A percentile compares a stretch with the other conserved stretches of the same genome.
These are phyloP conservation scores for Zygnema cylindricum DNA, from an alignment of 139 green algal species.

Conservation along the genomic window DNA sequence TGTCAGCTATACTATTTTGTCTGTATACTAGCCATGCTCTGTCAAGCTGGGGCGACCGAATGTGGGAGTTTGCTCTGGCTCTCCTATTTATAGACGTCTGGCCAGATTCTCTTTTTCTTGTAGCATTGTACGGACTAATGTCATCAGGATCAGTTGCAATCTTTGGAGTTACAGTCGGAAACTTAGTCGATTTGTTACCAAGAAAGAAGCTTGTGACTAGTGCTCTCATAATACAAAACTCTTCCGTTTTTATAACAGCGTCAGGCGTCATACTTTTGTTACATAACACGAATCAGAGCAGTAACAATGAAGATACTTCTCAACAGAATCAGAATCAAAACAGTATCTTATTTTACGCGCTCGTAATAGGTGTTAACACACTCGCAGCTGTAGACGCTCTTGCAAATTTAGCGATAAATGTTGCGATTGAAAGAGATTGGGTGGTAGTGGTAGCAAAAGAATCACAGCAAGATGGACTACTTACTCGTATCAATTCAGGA, in stretches of 20 bases:
- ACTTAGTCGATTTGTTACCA: constrained; percentile 18
- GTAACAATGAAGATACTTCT: not conserved
- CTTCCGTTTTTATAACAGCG: not conserved
- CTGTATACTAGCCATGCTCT: not conserved
- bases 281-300: not conserved
- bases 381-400: not conserved
- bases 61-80: constrained; percentile 53
- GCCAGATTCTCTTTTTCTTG: constrained; percentile 28
- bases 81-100: constrained; percentile 16
- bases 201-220: not conserved
- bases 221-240: not conserved
- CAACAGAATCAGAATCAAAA: no score
- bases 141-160: constrained; percentile 33
- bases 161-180: constrained; percentile 25
- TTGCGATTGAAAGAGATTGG: constrained; percentile 8
- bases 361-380: not conserved
- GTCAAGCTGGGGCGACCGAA: constrained; percentile 25
- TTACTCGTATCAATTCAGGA: constrained; percentile 48
- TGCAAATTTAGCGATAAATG: constrained; percentile 13
- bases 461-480: not conserved
- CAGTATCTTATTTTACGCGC: not conserved
- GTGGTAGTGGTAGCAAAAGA: constrained; percentile 1
- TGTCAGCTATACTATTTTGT: not conserved
- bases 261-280: not conserved
- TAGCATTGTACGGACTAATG: constrained; percentile 42